Conservation (phyloP, 2,329 filamentous ascomycete species). For the Chaetoscypha palmicola region DNA sequence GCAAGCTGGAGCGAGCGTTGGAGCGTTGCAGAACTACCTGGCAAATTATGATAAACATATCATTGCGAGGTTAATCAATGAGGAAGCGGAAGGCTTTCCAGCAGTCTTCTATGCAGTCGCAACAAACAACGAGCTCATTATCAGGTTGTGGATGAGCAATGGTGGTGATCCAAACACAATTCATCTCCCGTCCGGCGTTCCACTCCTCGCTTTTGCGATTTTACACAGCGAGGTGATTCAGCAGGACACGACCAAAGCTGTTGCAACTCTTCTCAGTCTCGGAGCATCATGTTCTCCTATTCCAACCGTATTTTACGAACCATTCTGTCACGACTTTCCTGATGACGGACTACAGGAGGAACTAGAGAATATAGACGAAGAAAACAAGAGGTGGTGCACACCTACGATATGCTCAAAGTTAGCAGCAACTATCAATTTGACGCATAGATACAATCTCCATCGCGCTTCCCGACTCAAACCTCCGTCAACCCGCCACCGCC, state of each 20-base stretch:
- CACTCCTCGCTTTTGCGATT: slow-evolving; percentile 31
- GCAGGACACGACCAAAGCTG: slow-evolving; percentile 25
- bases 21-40: slow-evolving; percentile 11
- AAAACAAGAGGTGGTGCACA: slow-evolving; percentile 24
- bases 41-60: slow-evolving; percentile 2
- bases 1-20: slow-evolving; percentile 8
- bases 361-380: slow-evolving; percentile 8
- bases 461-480: slow-evolving; percentile 21
- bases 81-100: slow-evolving; percentile 20
- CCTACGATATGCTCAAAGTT: slow-evolving; percentile 19
- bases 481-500: slow-evolving; percentile 23
- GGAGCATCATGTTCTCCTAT: slow-evolving; percentile 27
- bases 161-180: slow-evolving; percentile 16
- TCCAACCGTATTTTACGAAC: slow-evolving; percentile 25
- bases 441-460: slow-evolving; percentile 31
- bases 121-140: slow-evolving; percentile 24
- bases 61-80: slow-evolving; percentile 19
- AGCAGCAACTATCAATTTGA: slow-evolving; percentile 26
- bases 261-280: slow-evolving; percentile 29
- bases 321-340: slow-evolving; percentile 21
- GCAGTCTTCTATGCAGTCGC: slow-evolving; percentile 27
- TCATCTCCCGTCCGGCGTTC: slow-evolving; percentile 22
- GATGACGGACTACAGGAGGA: slow-evolving; percentile 17
- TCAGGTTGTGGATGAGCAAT: slow-evolving; percentile 21
- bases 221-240: slow-evolving; percentile 19